Evolutionary conservation across 768 basidiomycete species (phyloP), one percentile per base, ranked within the genome.

Genomic region (Mycena venus): DNA sequence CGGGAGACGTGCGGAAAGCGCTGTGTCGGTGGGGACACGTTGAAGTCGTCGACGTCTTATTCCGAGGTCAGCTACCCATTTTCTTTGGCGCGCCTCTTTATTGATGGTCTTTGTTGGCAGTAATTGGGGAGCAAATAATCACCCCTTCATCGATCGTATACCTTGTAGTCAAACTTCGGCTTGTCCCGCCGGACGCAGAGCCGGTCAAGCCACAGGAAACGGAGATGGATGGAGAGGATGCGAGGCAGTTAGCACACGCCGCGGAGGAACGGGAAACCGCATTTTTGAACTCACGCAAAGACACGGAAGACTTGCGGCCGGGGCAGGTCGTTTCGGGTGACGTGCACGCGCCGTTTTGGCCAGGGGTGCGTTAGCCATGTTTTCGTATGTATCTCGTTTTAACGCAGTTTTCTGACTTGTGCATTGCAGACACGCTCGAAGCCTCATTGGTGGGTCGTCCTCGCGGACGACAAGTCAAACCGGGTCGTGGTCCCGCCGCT

Each of bases 331-430:
- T 82, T 62, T 76, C 84, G 11, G 85, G 85, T 63, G 91, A 88
- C 29, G 96, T 94, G 21, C 97, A 99, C 81, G 95, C 97, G 10
- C 98, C 98, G 6, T 89, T 90, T 79, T 99, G 96, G 96, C 96
- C 98, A 69, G 90, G 88, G 72, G 96, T 97, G 78, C 53, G 93
- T 86, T 47, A n/a, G n/a, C n/a, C n/a, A n/a, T n/a, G n/a, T n/a
- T n/a, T n/a, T n/a, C n/a, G n/a, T n/a, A n/a, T n/a, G n/a, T n/a
- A n/a, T n/a, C n/a, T n/a, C n/a, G n/a, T n/a, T n/a, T n/a, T n/a
- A n/a, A n/a, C n/a, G n/a, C n/a, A n/a, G n/a, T n/a, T n/a, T n/a
- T n/a, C n/a, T n/a, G n/a, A n/a, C n/a, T n/a, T n/a, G n/a, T n/a
- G n/a, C n/a, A n/a, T n/a, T 38, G 51, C 78, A 97, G 95, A 88